Conservation (phyloP, 805 yeast species). For the Blastobotrys terrestris region DNA sequence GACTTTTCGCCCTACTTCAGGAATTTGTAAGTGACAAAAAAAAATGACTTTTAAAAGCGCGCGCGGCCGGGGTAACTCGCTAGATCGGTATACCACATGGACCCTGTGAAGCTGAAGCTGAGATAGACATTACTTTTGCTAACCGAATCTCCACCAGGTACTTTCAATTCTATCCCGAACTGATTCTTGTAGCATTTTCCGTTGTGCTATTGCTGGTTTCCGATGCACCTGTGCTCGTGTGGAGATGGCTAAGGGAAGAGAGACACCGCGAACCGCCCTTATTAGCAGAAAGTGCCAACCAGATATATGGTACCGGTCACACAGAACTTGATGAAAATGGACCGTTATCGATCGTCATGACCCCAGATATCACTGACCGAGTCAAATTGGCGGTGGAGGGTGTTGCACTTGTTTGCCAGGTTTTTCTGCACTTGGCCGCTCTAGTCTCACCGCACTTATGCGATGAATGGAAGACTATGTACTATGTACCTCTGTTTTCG, state of each 20-base stretch:
- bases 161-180: background rate
- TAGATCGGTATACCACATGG: too few species aligned
- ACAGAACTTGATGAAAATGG: background rate
- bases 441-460: conserved; percentile 8
- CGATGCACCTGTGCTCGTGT: background rate
- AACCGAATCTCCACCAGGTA: background rate
- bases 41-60: too few species aligned
- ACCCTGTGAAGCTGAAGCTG: too few species aligned
- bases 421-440: conserved; percentile 19
- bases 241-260: background rate
- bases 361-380: conserved; percentile 10
- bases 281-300: background rate
- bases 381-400: conserved; percentile 24
- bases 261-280: background rate
- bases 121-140: too few species aligned
- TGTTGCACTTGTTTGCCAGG: conserved; percentile 16
- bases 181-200: background rate
- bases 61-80: too few species aligned
- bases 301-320: too few species aligned
- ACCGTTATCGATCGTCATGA: background rate
- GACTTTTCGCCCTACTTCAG: background rate
- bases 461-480: conserved; percentile 12
- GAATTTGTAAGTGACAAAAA: background rate
- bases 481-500: conserved; percentile 9
- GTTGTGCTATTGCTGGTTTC: background rate